Percentiles rank a stretch among this genome's conserved stretches.
phyloP scores from a whole-genome alignment of 805 yeast species.

The Candida wancherniae region DNA sequence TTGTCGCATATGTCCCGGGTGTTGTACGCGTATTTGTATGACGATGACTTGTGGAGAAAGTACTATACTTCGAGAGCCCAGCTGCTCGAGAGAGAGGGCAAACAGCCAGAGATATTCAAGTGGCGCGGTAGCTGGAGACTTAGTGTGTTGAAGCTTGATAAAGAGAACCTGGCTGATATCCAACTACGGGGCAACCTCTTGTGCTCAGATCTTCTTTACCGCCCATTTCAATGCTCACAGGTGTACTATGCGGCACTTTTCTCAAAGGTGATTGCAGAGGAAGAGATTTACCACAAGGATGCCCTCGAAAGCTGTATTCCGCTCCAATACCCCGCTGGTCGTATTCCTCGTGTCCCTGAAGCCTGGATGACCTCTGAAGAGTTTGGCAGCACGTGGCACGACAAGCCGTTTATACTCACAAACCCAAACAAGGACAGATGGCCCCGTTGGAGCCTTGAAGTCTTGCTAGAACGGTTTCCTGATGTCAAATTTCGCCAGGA shows the following conservation, averaged over 20 bases:
- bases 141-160: slow-evolving; percentile 43
- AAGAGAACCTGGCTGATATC: slow-evolving; percentile 39
- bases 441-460: slow-evolving; percentile 61
- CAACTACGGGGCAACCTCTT: slow-evolving; percentile 46
- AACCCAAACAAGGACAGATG: slow-evolving; percentile 37
- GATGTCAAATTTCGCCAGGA: slow-evolving; percentile 73
- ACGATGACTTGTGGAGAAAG: slow-evolving; percentile 79
- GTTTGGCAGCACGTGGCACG: slow-evolving; percentile 45
- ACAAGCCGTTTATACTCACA: slow-evolving; percentile 62
- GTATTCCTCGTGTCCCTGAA: slow-evolving; percentile 53
- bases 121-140: slow-evolving; percentile 87
- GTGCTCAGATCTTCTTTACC: slow-evolving; percentile 72
- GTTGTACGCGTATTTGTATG: slow-evolving; percentile 65
- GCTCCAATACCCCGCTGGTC: slow-evolving; percentile 27
- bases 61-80: slow-evolving; percentile 31
- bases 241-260: slow-evolving; percentile 53
- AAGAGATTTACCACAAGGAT: slow-evolving; percentile 27
- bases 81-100: slow-evolving; percentile 9
- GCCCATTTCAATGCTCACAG: slow-evolving; percentile 80
- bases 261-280: slow-evolving; percentile 45
- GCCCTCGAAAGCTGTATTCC: slow-evolving; percentile 9
- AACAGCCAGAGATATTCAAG: slow-evolving; percentile 12
- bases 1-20: slow-evolving; percentile 60
- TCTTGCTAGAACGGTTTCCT: slow-evolving; percentile 51
- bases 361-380: slow-evolving; percentile 33